These are phyloP conservation scores for Entophlyctis luteolus DNA, from an alignment of 192 early-diverging fungal species.

Conservation along the genomic window DNA sequence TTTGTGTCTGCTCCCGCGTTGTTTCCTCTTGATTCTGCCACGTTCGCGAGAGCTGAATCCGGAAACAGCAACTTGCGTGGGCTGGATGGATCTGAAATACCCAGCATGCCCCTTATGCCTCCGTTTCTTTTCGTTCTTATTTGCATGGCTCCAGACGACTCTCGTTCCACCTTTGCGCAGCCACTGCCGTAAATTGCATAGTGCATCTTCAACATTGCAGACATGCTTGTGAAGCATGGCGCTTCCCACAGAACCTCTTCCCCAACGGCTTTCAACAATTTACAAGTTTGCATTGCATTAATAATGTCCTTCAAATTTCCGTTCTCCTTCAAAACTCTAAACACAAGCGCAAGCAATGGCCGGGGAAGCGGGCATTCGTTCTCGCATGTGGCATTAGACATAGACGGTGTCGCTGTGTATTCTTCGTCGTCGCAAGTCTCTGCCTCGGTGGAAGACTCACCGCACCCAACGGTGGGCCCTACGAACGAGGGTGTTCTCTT, in stretches of 20 bases:
- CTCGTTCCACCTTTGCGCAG: too few relatives aligned
- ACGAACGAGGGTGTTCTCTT: not conserved
- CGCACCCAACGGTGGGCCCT: not conserved
- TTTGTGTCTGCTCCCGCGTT: not conserved
- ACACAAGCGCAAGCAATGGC: not conserved
- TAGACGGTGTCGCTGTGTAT: not conserved
- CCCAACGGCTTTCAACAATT: not conserved
- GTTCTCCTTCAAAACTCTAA: not conserved
- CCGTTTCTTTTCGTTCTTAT: not conserved
- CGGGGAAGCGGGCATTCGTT: too few relatives aligned
- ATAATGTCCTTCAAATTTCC: not conserved
- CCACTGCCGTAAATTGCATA: not conserved
- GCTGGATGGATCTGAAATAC: constrained; percentile 1
- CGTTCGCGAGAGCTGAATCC: not conserved
- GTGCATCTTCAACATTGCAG: constrained; percentile 8
- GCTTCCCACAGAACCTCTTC: not conserved
- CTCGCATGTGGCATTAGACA: not conserved
- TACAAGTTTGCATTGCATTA: not conserved
- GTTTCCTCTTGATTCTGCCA: not conserved
- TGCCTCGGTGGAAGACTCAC: not conserved
- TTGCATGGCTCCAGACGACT: not conserved
- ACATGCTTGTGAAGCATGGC: not conserved
- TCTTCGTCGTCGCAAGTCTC: not conserved
- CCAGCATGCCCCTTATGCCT: not conserved
- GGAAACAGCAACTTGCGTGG: not conserved